Evolutionary conservation across 1,284 basidiomycete species (phyloP), one percentile per base, ranked within the genome.

Genomic region (Caloboletus firmus): DNA sequence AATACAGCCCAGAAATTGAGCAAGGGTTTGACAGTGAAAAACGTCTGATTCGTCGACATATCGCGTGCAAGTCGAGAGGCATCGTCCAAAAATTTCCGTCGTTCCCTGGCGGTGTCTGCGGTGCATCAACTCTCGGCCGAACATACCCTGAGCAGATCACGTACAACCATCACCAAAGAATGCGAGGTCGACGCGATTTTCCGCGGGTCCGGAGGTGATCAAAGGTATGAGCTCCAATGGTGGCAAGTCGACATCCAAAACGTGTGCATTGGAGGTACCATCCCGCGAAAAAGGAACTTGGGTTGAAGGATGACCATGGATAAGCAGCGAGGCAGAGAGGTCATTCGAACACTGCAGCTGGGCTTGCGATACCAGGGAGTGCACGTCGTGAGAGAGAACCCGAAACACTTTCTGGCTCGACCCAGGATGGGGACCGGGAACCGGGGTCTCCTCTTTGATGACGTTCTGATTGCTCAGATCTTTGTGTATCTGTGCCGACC

Each of bases 1-100:
- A 91, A 93, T 0, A 88, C 87, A 1, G 83, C 90, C 86, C 87
- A 93, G 59, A 93, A 87, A 64, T 93, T 93, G 54, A 93, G 70
- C 34, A 93, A 72, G 15, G 89, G 86, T 56, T 81, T 78, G 24
- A 93, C 90, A 0, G 87, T 85, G 52, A 83, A 79, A 70, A 92
- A 91, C 0, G 91, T 89, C 58, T 90, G 86, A 62, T 88, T 86
- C 15, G 76, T 71, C 1, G 90, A 84, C 35, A 93, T 79, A 62
- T 89, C 89, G 41, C 78, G 70, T 0, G 86, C 87, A 6, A 93
- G 80, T 30, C 80, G 75, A 52, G 71, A 69, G 0, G 88, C 89
- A 63, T 93, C 91, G 24, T 74, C 67, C 39, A 91, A 59, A 63
- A 93, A 93, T 61, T 86, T 89, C 10, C 69, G 72, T 41, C 79